A percentile compares a stretch with the other conserved stretches of the same genome.
Conservation (phyloP, 1,284 basidiomycete species). For the Violaceomyces palustris region DNA sequence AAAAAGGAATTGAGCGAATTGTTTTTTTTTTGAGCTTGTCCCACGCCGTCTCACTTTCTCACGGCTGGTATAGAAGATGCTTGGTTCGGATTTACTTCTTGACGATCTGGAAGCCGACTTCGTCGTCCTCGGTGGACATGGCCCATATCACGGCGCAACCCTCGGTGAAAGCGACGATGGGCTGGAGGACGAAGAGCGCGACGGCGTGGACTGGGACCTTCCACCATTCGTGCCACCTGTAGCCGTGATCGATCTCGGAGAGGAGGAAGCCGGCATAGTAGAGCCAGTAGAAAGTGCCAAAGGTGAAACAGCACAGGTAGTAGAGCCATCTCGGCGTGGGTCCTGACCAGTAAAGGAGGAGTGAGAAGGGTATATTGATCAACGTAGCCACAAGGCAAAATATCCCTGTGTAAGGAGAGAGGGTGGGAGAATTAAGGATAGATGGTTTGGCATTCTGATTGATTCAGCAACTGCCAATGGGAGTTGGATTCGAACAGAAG, state of each 20-base stretch:
- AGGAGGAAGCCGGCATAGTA: constrained; percentile 50
- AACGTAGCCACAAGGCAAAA: constrained; percentile 54
- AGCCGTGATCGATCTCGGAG: constrained; percentile 51
- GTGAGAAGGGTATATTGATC: constrained; percentile 54
- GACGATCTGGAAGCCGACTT: constrained; percentile 27
- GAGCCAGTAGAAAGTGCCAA: constrained; percentile 53
- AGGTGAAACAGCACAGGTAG: constrained; percentile 54
- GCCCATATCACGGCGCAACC: constrained; percentile 54
- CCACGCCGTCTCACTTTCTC: no score
- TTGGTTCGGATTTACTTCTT: constrained; percentile 19
- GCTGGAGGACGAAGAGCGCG: constrained; percentile 51
- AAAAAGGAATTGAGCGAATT: no score
- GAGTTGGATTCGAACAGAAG: no score
- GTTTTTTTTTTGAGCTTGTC: no score
- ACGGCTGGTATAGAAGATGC: no score
- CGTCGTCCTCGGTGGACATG: constrained; percentile 48
- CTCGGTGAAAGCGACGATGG: constrained; percentile 54
- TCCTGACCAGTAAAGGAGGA: constrained; percentile 21
- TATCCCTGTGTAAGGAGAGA: no score
- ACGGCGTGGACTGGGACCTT: constrained; percentile 48
- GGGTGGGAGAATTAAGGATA: no score
- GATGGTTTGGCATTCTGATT: no score
- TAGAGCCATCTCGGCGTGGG: constrained; percentile 53
- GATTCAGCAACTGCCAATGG: no score
- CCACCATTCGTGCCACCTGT: constrained; percentile 44